These are phyloP conservation scores for Emericellopsis cladophorae DNA, from an alignment of 2,329 filamentous ascomycete genomes.

Conservation along the genomic window DNA sequence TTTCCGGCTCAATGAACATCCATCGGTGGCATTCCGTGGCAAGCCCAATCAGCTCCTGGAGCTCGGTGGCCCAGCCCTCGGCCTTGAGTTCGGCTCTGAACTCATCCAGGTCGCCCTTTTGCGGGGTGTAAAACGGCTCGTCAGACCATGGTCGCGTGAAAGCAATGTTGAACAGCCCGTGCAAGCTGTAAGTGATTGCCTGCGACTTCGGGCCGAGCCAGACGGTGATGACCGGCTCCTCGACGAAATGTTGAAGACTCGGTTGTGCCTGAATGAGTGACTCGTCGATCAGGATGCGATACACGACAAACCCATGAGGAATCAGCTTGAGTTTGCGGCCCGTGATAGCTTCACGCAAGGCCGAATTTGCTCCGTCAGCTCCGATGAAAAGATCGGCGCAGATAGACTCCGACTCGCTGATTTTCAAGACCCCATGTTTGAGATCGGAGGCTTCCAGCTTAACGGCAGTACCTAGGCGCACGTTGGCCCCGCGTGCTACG, in stretches of 20 bases:
- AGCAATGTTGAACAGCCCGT: slow-evolving; percentile 1
- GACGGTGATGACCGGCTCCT: background rate
- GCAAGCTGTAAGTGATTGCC: slow-evolving; percentile 1
- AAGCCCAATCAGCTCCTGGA: background rate
- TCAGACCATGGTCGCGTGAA: background rate
- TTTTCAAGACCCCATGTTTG: background rate
- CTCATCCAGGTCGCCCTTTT: background rate
- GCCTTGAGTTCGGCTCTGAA: background rate
- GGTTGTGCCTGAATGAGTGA: background rate
- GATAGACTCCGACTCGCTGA: background rate
- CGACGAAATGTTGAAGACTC: background rate
- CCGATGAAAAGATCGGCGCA: background rate
- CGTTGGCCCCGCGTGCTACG: background rate
- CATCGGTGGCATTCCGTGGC: background rate
- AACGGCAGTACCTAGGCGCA: background rate
- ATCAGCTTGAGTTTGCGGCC: background rate
- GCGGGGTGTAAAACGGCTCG: background rate
- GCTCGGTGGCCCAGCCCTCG: background rate
- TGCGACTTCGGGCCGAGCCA: slow-evolving; percentile 1
- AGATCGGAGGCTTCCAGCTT: background rate
- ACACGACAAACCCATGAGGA: background rate
- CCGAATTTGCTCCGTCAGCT: background rate
- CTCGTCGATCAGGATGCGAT: background rate
- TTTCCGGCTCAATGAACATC: background rate
- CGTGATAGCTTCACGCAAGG: background rate